Percentiles rank a stretch among this genome's conserved stretches.
Conservation (phyloP, 1,284 basidiomycete species). For the Mycena sp. region DNA sequence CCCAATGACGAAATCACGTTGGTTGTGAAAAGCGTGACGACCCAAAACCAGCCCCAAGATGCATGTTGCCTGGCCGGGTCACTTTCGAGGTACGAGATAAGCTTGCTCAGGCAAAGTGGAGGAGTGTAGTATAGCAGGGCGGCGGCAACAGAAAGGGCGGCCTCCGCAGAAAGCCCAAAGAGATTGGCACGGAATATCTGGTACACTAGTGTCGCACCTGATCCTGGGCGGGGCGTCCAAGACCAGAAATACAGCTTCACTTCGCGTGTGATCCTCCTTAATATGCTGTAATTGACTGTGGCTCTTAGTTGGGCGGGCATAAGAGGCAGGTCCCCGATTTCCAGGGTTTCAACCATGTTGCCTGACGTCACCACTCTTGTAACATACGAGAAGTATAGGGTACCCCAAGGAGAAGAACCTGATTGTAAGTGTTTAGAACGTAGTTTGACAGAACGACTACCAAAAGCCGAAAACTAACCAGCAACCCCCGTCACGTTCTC, state of each 20-base stretch:
- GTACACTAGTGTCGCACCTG: slow-evolving; percentile 70
- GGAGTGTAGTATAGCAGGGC: slow-evolving; percentile 38
- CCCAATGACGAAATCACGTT: slow-evolving; percentile 68
- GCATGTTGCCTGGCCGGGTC: slow-evolving; percentile 60
- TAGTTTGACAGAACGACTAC: slow-evolving; percentile 66
- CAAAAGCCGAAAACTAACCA: slow-evolving; percentile 37
- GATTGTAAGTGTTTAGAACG: slow-evolving; percentile 56
- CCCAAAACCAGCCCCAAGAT: slow-evolving; percentile 81
- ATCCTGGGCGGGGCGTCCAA: slow-evolving; percentile 47
- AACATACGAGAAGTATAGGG: slow-evolving; percentile 82
- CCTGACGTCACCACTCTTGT: slow-evolving; percentile 86
- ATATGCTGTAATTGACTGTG: slow-evolving; percentile 61
- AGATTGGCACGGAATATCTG: slow-evolving; percentile 64
- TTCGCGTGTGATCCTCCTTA: slow-evolving; percentile 43
- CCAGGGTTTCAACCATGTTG: slow-evolving; percentile 73
- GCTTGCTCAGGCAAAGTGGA: neutral
- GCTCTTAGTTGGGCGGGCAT: slow-evolving; percentile 77
- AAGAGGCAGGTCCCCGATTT: slow-evolving; percentile 87
- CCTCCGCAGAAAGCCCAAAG: slow-evolving; percentile 51
- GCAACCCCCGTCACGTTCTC: slow-evolving; percentile 2
- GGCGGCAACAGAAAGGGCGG: slow-evolving; percentile 65
- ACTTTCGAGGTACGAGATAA: slow-evolving; percentile 5
- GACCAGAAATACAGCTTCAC: slow-evolving; percentile 36
- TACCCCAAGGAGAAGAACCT: slow-evolving; percentile 61
- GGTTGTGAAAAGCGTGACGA: slow-evolving; percentile 71